Evolutionary conservation across 2,329 filamentous ascomycete genomes (phyloP).

Genomic region (Juglanconis oblonga): DNA sequence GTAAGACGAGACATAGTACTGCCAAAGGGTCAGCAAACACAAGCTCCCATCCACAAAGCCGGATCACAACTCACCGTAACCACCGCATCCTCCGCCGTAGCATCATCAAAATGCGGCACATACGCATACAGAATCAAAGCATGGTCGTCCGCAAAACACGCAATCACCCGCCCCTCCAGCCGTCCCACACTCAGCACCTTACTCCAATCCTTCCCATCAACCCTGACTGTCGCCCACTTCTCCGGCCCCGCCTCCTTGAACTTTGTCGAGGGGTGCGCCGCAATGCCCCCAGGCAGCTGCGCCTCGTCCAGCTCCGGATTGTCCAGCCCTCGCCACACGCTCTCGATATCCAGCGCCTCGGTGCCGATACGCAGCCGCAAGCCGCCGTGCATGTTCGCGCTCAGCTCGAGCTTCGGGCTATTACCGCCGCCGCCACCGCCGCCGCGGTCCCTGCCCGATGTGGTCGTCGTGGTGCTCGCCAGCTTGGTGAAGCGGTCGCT

Average conservation of each 20-base stretch:
- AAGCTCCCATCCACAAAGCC: neutral
- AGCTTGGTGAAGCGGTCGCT: constrained; percentile 94
- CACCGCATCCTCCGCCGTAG: constrained; percentile 65
- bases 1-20: constrained; percentile 40
- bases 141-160: constrained; percentile 80
- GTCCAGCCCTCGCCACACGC: constrained; percentile 78
- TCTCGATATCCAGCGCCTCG: constrained; percentile 80
- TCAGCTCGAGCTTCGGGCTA: constrained; percentile 73
- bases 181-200: constrained; percentile 89
- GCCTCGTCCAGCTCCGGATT: constrained; percentile 85
- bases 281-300: constrained; percentile 68
- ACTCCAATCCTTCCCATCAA: constrained; percentile 94
- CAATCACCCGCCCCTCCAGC: constrained; percentile 86
- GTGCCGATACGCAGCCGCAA: constrained; percentile 77
- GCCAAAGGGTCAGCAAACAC: neutral
- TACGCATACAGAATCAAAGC: constrained; percentile 83
- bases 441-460: constrained; percentile 7
- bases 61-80: constrained; percentile 59
- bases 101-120: constrained; percentile 67
- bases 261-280: constrained; percentile 76
- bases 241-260: constrained; percentile 76
- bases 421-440: constrained; percentile 4
- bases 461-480: constrained; percentile 38
- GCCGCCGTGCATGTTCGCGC: constrained; percentile 91
- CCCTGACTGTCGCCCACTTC: constrained; percentile 83